These are phyloP conservation scores for Aspergillus floridensis DNA, from an alignment of 2,329 filamentous ascomycete species.

Conservation along the genomic window DNA sequence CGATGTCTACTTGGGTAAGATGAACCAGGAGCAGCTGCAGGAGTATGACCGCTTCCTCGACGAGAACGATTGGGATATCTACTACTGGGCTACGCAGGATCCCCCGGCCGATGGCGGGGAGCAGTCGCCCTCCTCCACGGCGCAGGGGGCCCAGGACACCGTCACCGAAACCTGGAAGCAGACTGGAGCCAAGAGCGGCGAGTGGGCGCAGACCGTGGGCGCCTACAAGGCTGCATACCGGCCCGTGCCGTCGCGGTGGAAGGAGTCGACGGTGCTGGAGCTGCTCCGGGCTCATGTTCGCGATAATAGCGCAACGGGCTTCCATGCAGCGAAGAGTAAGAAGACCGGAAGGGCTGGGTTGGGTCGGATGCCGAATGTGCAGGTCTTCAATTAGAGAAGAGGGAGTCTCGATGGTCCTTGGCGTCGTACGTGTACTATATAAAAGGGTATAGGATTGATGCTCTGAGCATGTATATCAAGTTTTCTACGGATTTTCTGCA, in stretches of 20 bases:
- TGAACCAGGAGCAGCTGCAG: slow-evolving; percentile 70
- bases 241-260: slow-evolving; percentile 84
- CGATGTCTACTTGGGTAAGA: slow-evolving; percentile 68
- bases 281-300: slow-evolving; percentile 80
- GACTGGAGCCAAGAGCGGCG: slow-evolving; percentile 60
- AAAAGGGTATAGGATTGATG: no score
- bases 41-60: slow-evolving; percentile 93
- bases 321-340: slow-evolving; percentile 39
- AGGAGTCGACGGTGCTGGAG: slow-evolving; percentile 72
- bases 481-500: no score
- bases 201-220: slow-evolving; percentile 96
- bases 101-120: slow-evolving; percentile 50
- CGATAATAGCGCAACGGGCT: slow-evolving; percentile 57
- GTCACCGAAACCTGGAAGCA: slow-evolving; percentile 50
- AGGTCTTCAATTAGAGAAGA: slow-evolving; percentile 35
- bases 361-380: slow-evolving; percentile 50
- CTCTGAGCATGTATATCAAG: no score
- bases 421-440: slow-evolving; percentile 1
- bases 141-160: slow-evolving; percentile 29
- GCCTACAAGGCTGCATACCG: slow-evolving; percentile 92
- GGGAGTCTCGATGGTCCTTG: background rate
- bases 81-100: slow-evolving; percentile 98
- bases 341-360: slow-evolving; percentile 40
- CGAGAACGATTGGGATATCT: slow-evolving; percentile 99
- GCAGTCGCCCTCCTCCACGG: slow-evolving; percentile 35